These are phyloP conservation scores for Polytolypa hystricis DNA, from an alignment of 2,329 filamentous ascomycete genomes.

Conservation along the genomic window DNA sequence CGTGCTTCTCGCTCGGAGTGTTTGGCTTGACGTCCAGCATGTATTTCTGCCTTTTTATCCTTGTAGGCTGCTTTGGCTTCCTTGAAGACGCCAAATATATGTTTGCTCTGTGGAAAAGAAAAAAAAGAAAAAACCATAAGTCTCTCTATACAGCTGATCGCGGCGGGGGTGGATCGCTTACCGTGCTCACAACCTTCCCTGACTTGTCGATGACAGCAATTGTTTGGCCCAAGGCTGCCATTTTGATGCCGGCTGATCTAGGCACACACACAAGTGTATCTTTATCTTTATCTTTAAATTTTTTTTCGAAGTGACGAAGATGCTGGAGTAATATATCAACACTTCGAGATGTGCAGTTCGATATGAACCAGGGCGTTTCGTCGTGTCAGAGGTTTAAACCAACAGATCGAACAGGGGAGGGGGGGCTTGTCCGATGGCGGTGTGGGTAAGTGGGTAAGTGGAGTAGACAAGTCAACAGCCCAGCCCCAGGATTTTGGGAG, in stretches of 20 bases:
- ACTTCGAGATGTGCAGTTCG: no score
- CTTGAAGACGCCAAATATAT: conserved; percentile 80
- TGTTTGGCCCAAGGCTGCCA: conserved; percentile 50
- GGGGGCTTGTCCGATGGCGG: no score
- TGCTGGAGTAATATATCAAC: no score
- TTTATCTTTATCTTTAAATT: conserved; percentile 1
- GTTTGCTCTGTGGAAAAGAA: conserved; percentile 57
- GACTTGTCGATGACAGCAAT: conserved; percentile 86
- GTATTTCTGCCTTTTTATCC: conserved; percentile 75
- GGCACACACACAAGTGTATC: no score
- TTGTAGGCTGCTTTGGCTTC: conserved; percentile 81
- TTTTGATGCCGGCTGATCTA: conserved; percentile 7
- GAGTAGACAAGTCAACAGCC: no score
- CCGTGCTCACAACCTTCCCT: conserved; percentile 81
- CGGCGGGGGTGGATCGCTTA: no score
- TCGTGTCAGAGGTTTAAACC: no score
- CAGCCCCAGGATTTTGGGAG: no score
- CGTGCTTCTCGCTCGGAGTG: conserved; percentile 49
- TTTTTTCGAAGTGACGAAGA: background rate
- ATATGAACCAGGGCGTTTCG: no score
- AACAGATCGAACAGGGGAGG: no score
- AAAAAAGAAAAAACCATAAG: background rate
- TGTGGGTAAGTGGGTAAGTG: no score
- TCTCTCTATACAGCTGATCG: background rate
- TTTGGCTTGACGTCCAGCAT: conserved; percentile 54